Conservation (phyloP, 192 early-diverging fungal species). For the Coemansia erecta region DNA sequence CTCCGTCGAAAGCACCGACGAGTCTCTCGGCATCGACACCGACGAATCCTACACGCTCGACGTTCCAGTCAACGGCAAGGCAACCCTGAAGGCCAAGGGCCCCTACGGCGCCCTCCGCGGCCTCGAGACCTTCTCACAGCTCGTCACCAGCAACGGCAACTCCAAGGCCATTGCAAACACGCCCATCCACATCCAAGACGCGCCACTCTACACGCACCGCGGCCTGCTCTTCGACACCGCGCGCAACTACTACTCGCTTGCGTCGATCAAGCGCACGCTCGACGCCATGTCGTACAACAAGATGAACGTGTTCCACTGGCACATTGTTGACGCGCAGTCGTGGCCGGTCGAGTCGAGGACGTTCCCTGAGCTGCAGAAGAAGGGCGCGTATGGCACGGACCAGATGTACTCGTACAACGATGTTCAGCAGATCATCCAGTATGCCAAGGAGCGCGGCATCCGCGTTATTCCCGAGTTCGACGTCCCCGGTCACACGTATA, state of each 20-base stretch:
- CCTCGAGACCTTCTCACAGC: conserved; percentile 71
- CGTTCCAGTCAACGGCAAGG: conserved; percentile 55
- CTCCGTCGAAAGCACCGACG: conserved; percentile 25
- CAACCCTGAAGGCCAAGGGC: conserved; percentile 58
- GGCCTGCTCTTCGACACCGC: conserved; percentile 67
- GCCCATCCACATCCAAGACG: conserved; percentile 61
- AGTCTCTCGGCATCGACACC: conserved; percentile 51
- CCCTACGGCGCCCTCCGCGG: conserved; percentile 68
- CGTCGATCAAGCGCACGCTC: conserved; percentile 57
- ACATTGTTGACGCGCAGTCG: conserved; percentile 67
- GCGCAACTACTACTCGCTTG: conserved; percentile 65
- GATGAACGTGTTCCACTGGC: conserved; percentile 82
- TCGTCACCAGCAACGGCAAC: conserved; percentile 56
- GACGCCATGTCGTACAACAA: conserved; percentile 71
- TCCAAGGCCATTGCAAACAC: conserved; percentile 57
- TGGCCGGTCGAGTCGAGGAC: conserved; percentile 67
- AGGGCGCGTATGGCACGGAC: conserved; percentile 62
- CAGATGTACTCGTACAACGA: conserved; percentile 71
- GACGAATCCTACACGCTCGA: conserved; percentile 70
- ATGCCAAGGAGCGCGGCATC: conserved; percentile 73
- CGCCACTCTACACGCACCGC: conserved; percentile 63
- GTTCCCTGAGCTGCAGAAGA: conserved; percentile 57
- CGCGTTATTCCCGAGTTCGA: conserved; percentile 90
- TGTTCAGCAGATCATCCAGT: conserved; percentile 64
- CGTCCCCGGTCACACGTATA: conserved; percentile 74